phyloP scores from a whole-genome alignment of 176 grass and related monocot genomes.

The Canna indica region DNA sequence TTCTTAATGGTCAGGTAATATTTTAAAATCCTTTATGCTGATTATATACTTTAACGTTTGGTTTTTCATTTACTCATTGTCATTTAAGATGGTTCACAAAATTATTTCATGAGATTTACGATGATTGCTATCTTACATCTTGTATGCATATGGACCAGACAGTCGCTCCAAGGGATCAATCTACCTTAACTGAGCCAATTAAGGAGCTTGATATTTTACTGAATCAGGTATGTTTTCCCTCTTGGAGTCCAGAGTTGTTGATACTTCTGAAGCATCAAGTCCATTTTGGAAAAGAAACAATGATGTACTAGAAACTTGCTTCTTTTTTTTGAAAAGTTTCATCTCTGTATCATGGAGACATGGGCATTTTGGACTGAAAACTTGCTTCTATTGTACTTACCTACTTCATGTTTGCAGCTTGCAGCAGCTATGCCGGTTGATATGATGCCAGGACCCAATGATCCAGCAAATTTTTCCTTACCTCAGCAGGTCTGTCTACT shows the following conservation, averaged over 20 bases:
- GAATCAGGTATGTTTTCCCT: constrained; percentile 51
- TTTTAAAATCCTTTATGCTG: background rate
- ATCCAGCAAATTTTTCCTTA: constrained; percentile 91
- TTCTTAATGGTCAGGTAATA: constrained; percentile 67
- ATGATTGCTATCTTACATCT: background rate
- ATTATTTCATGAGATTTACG: constrained; percentile 9
- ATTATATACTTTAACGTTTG: background rate
- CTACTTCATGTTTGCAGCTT: constrained; percentile 37
- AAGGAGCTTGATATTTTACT: constrained; percentile 94
- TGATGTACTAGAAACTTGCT: background rate
- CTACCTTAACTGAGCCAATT: constrained; percentile 77
- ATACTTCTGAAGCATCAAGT: background rate
- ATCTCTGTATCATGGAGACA: background rate
- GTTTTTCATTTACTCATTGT: constrained; percentile 9
- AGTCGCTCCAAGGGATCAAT: constrained; percentile 76
- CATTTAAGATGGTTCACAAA: constrained; percentile 2
- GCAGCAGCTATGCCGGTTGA: constrained; percentile 81
- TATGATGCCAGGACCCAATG: constrained; percentile 79
- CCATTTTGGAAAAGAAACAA: no score
- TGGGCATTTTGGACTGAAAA: background rate
- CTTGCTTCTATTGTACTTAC: background rate
- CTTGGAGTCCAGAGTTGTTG: background rate
- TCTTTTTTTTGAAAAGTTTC: background rate
- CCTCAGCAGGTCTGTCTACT: constrained; percentile 65
- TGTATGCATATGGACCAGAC: constrained; percentile 33